These are phyloP conservation scores for Sisymbrium altissimum DNA, from an alignment of 345 rosid genomes.

Conservation along the genomic window DNA sequence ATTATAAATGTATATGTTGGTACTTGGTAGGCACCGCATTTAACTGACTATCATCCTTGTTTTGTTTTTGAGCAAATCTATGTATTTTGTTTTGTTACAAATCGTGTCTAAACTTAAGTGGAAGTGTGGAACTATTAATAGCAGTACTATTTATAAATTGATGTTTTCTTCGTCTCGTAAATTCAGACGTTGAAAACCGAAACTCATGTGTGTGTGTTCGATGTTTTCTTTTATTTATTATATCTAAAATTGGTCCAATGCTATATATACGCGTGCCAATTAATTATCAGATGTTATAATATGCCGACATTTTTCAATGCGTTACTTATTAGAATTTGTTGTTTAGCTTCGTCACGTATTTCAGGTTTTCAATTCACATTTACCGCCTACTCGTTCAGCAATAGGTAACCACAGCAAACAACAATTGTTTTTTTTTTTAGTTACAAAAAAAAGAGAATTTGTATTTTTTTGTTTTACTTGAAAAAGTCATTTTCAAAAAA, in stretches of 20 bases:
- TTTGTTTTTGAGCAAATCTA: conserved; percentile 22
- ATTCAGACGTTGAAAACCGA: conserved; percentile 30
- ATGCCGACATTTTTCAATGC: background rate
- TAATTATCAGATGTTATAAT: background rate
- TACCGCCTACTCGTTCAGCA: background rate
- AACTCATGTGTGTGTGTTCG: conserved; percentile 16
- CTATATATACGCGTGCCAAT: conserved; percentile 16
- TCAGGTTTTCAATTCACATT: background rate
- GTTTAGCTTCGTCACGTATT: background rate
- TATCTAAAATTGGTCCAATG: conserved; percentile 21
- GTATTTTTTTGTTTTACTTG: too few species aligned
- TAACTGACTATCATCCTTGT: conserved; percentile 16
- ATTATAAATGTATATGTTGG: conserved; percentile 17
- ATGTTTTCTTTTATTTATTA: conserved; percentile 4
- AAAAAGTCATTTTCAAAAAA: too few species aligned
- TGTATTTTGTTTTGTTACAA: conserved; percentile 14
- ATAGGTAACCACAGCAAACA: background rate
- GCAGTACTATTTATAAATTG: background rate
- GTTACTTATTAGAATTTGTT: background rate
- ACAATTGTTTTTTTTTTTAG: too few species aligned
- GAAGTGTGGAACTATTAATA: background rate
- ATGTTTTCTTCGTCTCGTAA: background rate
- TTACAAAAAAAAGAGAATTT: too few species aligned
- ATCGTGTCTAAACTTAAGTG: conserved; percentile 22
- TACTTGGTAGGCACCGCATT: conserved; percentile 32